Conservation (phyloP, 345 rosid genomes). For the Microthlaspi erraticum region DNA sequence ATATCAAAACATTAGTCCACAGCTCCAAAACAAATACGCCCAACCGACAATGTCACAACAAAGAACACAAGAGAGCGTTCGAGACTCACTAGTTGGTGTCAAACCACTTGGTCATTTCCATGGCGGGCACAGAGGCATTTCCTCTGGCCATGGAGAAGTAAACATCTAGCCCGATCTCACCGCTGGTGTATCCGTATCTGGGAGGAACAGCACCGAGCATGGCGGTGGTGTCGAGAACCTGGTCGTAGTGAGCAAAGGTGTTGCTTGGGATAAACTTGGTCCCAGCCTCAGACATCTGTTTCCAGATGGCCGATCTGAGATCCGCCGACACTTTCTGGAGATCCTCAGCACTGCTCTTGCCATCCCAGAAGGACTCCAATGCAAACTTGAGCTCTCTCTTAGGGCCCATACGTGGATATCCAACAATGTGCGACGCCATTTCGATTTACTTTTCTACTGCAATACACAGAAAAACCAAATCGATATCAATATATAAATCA, state of each 20-base stretch:
- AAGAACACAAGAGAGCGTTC: background rate
- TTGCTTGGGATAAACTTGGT: slow-evolving; percentile 94
- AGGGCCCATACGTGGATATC: slow-evolving; percentile 99
- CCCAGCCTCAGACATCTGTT: slow-evolving; percentile 87
- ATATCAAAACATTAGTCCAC: background rate
- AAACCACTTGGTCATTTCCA: slow-evolving; percentile 99
- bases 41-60: background rate
- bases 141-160: slow-evolving; percentile 99
- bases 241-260: slow-evolving; percentile 91
- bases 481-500: slow-evolving; percentile 21
- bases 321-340: slow-evolving; percentile 89
- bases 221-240: slow-evolving; percentile 93
- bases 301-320: slow-evolving; percentile 94
- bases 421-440: slow-evolving; percentile 99
- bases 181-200: slow-evolving; percentile 81
- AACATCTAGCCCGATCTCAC: slow-evolving; percentile 81
- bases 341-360: slow-evolving; percentile 91
- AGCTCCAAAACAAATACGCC: background rate
- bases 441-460: slow-evolving; percentile 38
- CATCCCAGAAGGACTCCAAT: slow-evolving; percentile 98
- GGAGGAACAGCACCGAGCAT: slow-evolving; percentile 99
- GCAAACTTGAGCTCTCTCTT: slow-evolving; percentile 99
- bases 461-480: background rate
- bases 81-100: slow-evolving; percentile 99
- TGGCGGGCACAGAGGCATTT: slow-evolving; percentile 93